Percentiles rank a stretch among this genome's conserved stretches.
Evolutionary conservation across 1,139 yeast genomes (phyloP).

Genomic region (Pichia sp.): DNA sequence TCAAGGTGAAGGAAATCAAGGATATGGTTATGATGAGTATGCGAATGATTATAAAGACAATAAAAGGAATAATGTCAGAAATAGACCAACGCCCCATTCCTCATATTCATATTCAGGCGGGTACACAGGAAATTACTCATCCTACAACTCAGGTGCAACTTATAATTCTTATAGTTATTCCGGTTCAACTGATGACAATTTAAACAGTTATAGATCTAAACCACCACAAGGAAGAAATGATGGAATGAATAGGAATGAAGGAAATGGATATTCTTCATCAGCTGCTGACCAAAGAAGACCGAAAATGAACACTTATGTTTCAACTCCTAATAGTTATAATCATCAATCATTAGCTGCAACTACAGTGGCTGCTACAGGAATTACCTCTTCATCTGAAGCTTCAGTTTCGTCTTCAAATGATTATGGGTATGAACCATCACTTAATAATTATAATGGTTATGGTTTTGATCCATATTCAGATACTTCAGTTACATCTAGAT

Average conservation of each 20-base stretch:
- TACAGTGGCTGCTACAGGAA: not conserved
- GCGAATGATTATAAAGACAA: slow-evolving; percentile 7
- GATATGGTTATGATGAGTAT: slow-evolving; percentile 15
- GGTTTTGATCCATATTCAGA: slow-evolving; percentile 14
- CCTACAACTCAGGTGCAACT: not conserved
- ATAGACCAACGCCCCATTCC: not conserved
- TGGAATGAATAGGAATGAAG: not conserved
- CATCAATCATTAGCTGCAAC: not conserved
- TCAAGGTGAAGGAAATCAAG: slow-evolving; percentile 8
- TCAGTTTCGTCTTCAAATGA: not conserved
- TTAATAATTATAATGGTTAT: slow-evolving; percentile 9
- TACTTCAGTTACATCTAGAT: slow-evolving; percentile 4
- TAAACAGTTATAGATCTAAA: not conserved
- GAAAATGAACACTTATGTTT: slow-evolving; percentile 5
- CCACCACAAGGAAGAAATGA: not conserved
- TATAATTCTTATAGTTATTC: not conserved
- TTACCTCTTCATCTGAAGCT: not conserved
- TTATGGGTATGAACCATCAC: slow-evolving; percentile 11
- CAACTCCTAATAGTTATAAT: slow-evolving; percentile 2
- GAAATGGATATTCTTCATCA: not conserved
- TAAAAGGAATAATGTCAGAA: not conserved
- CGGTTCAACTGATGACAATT: not conserved
- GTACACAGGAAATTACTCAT: slow-evolving; percentile 1
- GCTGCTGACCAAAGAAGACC: slow-evolving; percentile 6
- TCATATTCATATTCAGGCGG: slow-evolving; percentile 4